Conservation (phyloP, 345 rosid species). For the Salix caprea region DNA sequence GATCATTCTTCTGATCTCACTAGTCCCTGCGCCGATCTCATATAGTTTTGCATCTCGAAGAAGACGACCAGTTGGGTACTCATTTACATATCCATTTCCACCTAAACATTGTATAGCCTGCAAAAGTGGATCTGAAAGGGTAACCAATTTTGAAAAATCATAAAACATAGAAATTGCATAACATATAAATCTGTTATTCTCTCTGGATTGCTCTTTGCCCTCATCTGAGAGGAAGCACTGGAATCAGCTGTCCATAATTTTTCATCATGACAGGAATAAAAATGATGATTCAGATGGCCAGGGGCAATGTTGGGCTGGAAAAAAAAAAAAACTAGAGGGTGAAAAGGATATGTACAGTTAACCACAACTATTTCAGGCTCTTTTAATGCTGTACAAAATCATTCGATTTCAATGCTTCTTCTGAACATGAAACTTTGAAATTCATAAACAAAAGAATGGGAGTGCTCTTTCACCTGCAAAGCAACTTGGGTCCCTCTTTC, state of each 20-base stretch:
- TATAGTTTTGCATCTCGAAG: constrained; percentile 90
- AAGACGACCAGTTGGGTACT: constrained; percentile 81
- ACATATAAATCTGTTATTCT: no score
- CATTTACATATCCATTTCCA: constrained; percentile 91
- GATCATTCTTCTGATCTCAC: constrained; percentile 90
- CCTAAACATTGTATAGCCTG: constrained; percentile 98
- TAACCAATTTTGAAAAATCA: background rate
- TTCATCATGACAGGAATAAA: no score
- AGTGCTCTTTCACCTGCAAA: constrained; percentile 61
- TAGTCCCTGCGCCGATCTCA: constrained; percentile 95
- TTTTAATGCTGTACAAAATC: no score
- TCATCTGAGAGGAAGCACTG: no score
- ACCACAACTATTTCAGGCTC: no score
- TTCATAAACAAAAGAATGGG: background rate
- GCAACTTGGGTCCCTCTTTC: constrained; percentile 97
- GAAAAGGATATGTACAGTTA: no score
- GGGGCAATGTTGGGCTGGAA: no score
- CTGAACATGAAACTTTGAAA: background rate
- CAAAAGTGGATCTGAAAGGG: constrained; percentile 13
- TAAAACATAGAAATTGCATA: background rate
- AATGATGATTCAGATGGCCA: no score
- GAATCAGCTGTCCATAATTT: no score
- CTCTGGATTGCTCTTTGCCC: background rate
- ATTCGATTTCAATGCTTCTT: no score
- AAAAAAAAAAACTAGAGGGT: no score